Evolutionary conservation across 305 asterid species (phyloP).

Genomic region (Solanum aculeatissimum): DNA sequence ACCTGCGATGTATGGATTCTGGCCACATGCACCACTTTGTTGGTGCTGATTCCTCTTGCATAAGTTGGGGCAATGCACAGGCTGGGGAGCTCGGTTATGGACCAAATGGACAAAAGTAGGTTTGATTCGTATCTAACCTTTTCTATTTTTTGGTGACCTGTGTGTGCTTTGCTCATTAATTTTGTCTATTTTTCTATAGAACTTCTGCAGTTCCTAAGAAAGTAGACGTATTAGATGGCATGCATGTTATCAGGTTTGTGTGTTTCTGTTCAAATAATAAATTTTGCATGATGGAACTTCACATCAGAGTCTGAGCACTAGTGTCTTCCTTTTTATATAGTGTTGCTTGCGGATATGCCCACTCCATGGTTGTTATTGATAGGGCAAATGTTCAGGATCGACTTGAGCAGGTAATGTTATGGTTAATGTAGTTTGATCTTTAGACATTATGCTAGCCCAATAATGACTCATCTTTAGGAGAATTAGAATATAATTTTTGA

Average conservation of each 20-base stretch:
- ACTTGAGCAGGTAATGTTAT: slow-evolving; percentile 56
- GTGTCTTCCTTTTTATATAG: slow-evolving; percentile 17
- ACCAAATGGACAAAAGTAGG: slow-evolving; percentile 77
- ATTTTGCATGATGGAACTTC: not conserved
- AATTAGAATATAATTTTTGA: not conserved
- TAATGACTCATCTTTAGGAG: not conserved
- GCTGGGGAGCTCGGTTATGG: slow-evolving; percentile 98
- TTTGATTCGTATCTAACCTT: not conserved
- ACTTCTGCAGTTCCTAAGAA: slow-evolving; percentile 90
- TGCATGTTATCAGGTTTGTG: slow-evolving; percentile 77
- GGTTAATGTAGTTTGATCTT: not conserved
- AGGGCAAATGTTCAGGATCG: slow-evolving; percentile 52
- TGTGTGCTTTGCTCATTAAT: not conserved
- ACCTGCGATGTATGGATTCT: slow-evolving; percentile 90
- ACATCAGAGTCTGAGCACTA: slow-evolving; percentile 1
- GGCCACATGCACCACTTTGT: slow-evolving; percentile 88
- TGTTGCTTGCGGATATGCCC: slow-evolving; percentile 90
- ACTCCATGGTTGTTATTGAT: slow-evolving; percentile 73
- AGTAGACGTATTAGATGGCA: slow-evolving; percentile 78
- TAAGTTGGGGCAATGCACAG: slow-evolving; percentile 97
- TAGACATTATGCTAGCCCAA: not conserved
- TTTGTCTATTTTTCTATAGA: slow-evolving; percentile 21
- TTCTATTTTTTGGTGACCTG: not conserved
- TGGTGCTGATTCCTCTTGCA: slow-evolving; percentile 97
- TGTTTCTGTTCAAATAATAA: not conserved